A percentile compares a stretch with the other conserved stretches of the same genome.
These are phyloP conservation scores for Acorus calamus DNA, from an alignment of 106 monocot genomes.

Conservation along the genomic window DNA sequence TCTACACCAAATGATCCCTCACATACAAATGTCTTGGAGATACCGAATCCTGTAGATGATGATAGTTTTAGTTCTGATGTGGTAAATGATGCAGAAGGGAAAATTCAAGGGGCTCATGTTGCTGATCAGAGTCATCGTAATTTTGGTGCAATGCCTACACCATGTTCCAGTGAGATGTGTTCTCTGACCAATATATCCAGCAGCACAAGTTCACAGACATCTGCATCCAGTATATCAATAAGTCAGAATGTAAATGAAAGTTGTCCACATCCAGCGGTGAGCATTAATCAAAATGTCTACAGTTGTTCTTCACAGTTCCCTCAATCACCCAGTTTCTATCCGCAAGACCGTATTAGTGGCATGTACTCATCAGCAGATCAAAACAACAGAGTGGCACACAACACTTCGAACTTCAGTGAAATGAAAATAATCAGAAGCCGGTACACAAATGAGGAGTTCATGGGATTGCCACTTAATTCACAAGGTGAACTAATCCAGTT, in stretches of 20 bases:
- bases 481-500: constrained; percentile 58
- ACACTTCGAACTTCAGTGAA: too few relatives aligned
- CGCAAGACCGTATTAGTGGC: too few relatives aligned
- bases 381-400: too few relatives aligned
- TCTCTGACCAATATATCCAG: not conserved
- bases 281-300: too few relatives aligned
- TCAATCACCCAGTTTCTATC: too few relatives aligned
- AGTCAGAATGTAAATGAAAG: too few relatives aligned
- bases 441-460: constrained; percentile 7
- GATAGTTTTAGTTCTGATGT: constrained; percentile 6
- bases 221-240: too few relatives aligned
- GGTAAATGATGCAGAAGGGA: constrained; percentile 9
- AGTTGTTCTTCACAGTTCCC: too few relatives aligned
- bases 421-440: constrained; percentile 6
- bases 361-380: too few relatives aligned
- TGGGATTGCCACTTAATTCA: constrained; percentile 69
- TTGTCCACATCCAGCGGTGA: too few relatives aligned
- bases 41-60: not conserved
- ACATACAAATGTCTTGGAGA: constrained; percentile 3
- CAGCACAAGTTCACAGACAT: not conserved
- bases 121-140: not conserved
- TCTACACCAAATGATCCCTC: constrained; percentile 1
- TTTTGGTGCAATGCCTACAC: too few relatives aligned
- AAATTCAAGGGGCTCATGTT: not conserved
- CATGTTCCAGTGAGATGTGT: not conserved